Percentiles rank a stretch among this genome's conserved stretches.
Conservation (phyloP, 768 basidiomycete species). For the Tricholoma sp. region DNA sequence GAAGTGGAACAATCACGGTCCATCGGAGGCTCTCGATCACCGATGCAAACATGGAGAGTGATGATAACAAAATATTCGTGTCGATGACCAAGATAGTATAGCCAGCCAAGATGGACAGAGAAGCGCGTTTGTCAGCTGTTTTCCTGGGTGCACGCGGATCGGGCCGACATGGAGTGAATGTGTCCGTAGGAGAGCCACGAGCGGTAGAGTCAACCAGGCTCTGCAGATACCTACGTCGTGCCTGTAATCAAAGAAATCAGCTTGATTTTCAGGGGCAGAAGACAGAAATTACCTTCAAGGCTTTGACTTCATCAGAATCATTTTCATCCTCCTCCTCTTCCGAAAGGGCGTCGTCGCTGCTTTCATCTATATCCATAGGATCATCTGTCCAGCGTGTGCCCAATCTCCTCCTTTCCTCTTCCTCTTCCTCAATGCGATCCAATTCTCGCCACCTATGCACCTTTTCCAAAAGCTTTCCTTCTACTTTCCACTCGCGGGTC, state of each 20-base stretch:
- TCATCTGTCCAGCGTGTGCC: constrained; percentile 62
- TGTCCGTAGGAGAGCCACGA: constrained; percentile 23
- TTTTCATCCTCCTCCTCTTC: constrained; percentile 60
- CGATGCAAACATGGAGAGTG: constrained; percentile 63
- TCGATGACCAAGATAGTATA: constrained; percentile 91
- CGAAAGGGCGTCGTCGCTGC: constrained; percentile 32
- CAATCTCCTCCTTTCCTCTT: constrained; percentile 61
- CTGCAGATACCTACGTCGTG: constrained; percentile 69
- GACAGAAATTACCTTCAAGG: constrained; percentile 60
- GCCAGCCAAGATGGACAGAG: constrained; percentile 65
- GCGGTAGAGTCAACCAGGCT: constrained; percentile 52
- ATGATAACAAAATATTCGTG: constrained; percentile 91
- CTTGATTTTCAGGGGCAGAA: constrained; percentile 8
- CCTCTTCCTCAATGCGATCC: constrained; percentile 58
- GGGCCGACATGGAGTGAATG: constrained; percentile 21
- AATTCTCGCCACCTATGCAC: constrained; percentile 66
- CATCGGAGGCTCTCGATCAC: constrained; percentile 78
- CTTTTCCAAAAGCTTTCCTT: constrained; percentile 64
- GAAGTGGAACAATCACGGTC: constrained; percentile 89
- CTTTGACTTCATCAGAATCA: constrained; percentile 69
- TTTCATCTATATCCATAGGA: constrained; percentile 70
- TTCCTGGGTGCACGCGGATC: constrained; percentile 21
- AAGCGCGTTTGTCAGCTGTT: constrained; percentile 28
- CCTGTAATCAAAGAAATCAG: constrained; percentile 36
- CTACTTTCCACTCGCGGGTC: constrained; percentile 56